A percentile compares a stretch with the other conserved stretches of the same genome.
These are phyloP conservation scores for Ricinus communis DNA, from an alignment of 345 rosid genomes.

Conservation along the genomic window DNA sequence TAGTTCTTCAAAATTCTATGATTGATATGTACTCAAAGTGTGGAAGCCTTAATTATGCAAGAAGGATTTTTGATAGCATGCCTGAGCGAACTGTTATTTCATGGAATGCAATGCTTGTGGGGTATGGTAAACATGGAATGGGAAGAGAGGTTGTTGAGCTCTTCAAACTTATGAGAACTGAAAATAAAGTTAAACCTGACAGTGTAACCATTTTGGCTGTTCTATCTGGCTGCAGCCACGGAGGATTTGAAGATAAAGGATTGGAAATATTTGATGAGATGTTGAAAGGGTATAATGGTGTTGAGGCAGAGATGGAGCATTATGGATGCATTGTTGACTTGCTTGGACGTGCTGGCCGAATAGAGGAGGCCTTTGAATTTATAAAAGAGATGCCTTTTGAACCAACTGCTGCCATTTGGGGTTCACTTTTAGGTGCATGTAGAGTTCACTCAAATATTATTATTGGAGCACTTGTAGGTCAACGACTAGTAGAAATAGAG, in stretches of 20 bases:
- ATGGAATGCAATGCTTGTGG: constrained; percentile 89
- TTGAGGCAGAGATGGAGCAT: constrained; percentile 65
- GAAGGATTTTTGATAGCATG: constrained; percentile 68
- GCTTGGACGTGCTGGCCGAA: constrained; percentile 85
- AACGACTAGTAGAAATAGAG: constrained; percentile 55
- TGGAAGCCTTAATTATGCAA: constrained; percentile 62
- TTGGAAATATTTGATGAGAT: constrained; percentile 55
- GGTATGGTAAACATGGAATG: constrained; percentile 80
- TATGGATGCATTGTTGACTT: constrained; percentile 84
- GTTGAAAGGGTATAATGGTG: constrained; percentile 43
- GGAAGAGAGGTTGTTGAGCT: constrained; percentile 66
- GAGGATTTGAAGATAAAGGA: constrained; percentile 77
- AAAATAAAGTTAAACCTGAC: constrained; percentile 63
- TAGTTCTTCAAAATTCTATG: constrained; percentile 74
- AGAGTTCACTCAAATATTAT: constrained; percentile 71
- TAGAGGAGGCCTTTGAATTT: constrained; percentile 63
- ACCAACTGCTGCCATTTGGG: constrained; percentile 80
- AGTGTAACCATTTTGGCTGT: constrained; percentile 73
- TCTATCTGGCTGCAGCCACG: constrained; percentile 92
- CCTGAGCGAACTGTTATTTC: constrained; percentile 67
- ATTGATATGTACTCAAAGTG: constrained; percentile 95
- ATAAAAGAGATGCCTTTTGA: constrained; percentile 61
- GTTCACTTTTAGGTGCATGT: constrained; percentile 83
- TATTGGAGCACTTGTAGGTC: constrained; percentile 66
- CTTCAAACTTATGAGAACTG: constrained; percentile 62